Percentiles rank a stretch among this genome's conserved stretches.
Evolutionary conservation across 2,329 filamentous ascomycete species (phyloP).

Genomic region (Colletotrichum eremochloae): DNA sequence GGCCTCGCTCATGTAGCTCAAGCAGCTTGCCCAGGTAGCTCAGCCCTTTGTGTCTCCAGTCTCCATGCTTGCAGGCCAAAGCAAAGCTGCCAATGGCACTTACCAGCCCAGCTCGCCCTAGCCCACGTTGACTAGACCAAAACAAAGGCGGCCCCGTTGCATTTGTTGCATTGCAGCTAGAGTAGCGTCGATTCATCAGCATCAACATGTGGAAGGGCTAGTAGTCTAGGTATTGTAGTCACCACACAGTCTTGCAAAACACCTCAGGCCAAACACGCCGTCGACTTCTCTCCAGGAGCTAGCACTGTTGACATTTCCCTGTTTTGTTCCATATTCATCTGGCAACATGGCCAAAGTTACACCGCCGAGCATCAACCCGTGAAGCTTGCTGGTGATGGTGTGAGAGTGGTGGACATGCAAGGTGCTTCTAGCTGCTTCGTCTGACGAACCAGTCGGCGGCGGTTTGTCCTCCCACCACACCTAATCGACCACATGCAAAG

Average conservation of each 20-base stretch:
- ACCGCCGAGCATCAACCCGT: neutral
- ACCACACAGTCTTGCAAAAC: neutral
- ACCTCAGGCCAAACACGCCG: constrained; percentile 7
- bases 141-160: constrained; percentile 11
- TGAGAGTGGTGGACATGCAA: constrained; percentile 11
- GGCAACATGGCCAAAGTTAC: neutral
- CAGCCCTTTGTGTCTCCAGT: constrained; percentile 18
- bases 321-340: neutral
- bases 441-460: constrained; percentile 24
- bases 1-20: constrained; percentile 19
- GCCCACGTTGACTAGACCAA: constrained; percentile 8
- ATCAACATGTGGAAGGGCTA: neutral
- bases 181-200: constrained; percentile 18
- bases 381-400: neutral
- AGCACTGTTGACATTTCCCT: constrained; percentile 7
- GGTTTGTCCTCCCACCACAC: constrained; percentile 11
- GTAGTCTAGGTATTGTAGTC: neutral
- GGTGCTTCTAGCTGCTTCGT: constrained; percentile 39
- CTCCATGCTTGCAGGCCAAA: constrained; percentile 12
- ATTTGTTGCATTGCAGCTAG: constrained; percentile 24
- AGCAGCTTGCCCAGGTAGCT: constrained; percentile 9
- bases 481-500: constrained; percentile 33
- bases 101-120: neutral
- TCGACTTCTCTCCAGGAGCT: neutral
- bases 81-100: constrained; percentile 22